Percentiles rank a stretch among this genome's conserved stretches.
Conservation (phyloP, 208 protist species). For the Naegleria fowleri region DNA sequence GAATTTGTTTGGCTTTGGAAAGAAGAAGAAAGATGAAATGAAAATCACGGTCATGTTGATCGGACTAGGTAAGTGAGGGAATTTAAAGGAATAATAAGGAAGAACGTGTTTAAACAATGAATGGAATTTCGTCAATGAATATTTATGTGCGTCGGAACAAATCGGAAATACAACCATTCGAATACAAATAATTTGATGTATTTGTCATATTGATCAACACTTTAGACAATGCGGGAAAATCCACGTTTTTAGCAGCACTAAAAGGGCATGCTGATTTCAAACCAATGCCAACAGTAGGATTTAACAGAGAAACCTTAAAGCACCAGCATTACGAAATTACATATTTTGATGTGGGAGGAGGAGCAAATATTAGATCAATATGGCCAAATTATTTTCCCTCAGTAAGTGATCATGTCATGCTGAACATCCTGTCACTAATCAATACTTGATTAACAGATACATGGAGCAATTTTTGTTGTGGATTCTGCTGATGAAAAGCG, state of each 20-base stretch:
- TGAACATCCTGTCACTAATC: too few species aligned
- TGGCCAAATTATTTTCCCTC: conserved; percentile 19
- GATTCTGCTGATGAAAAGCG: conserved; percentile 27
- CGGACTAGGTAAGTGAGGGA: neutral
- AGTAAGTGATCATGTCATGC: too few species aligned
- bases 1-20: neutral
- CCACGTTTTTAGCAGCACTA: neutral
- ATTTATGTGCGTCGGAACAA: too few species aligned
- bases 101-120: too few species aligned
- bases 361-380: neutral
- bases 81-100: neutral
- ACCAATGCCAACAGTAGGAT: conserved; percentile 26
- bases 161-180: too few species aligned
- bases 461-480: conserved; percentile 26
- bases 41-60: conserved; percentile 6
- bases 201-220: neutral
- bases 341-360: conserved; percentile 31
- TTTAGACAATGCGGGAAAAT: conserved; percentile 23
- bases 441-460: too few species aligned
- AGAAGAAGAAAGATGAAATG: neutral
- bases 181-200: too few species aligned
- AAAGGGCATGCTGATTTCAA: neutral
- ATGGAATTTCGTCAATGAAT: too few species aligned
- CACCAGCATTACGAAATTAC: conserved; percentile 19
- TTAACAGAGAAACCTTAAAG: conserved; percentile 20